Evolutionary conservation across 2,329 filamentous ascomycete genomes (phyloP).

Genomic region (Diatrype stigma): DNA sequence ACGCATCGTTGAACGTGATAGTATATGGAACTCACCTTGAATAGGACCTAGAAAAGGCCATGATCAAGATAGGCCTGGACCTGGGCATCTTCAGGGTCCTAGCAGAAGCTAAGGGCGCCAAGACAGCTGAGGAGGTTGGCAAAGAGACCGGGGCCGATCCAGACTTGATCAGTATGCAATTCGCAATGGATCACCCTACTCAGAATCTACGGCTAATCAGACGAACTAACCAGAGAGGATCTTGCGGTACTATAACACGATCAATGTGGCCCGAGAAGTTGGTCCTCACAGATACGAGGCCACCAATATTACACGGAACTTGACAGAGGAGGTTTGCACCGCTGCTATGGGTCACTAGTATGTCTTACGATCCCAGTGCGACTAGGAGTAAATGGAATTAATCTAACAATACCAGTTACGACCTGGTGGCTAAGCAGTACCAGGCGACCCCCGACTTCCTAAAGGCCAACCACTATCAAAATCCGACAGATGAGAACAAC

Average conservation of each 20-base stretch:
- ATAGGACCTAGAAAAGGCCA: conserved; percentile 2
- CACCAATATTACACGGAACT: conserved; percentile 2
- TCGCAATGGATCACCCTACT: background rate
- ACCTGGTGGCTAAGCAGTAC: conserved; percentile 4
- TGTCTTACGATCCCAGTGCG: background rate
- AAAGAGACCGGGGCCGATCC: background rate
- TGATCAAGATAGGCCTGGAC: conserved; percentile 1
- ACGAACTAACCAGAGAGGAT: background rate
- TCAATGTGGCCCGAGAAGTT: background rate
- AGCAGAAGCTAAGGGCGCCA: background rate
- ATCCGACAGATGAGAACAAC: conserved; percentile 10
- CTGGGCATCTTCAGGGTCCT: conserved; percentile 1
- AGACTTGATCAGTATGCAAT: background rate
- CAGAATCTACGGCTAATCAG: background rate
- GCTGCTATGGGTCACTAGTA: conserved; percentile 4
- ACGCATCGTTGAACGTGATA: background rate
- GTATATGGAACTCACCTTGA: background rate
- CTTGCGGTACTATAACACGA: conserved; percentile 2
- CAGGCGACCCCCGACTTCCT: conserved; percentile 11
- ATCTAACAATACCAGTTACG: conserved; percentile 3
- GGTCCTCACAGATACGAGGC: background rate
- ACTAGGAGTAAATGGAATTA: background rate
- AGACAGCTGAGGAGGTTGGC: background rate
- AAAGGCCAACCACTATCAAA: conserved; percentile 11
- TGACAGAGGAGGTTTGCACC: background rate